Evolutionary conservation across 2,329 filamentous ascomycete species (phyloP).

Genomic region (Periconia digitata): DNA sequence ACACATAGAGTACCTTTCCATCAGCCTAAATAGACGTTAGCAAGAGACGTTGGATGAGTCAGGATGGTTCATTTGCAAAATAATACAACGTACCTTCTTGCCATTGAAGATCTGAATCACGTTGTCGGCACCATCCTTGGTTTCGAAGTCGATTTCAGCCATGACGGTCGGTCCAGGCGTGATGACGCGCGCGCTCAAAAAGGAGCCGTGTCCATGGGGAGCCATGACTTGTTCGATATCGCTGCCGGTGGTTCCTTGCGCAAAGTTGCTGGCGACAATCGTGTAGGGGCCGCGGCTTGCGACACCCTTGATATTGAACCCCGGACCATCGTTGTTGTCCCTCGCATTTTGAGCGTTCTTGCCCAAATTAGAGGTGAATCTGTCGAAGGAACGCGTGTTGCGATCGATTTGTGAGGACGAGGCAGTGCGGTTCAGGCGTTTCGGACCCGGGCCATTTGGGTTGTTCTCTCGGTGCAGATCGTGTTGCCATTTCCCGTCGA

Average conservation of each 20-base stretch:
- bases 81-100: constrained; percentile 72
- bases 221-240: constrained; percentile 82
- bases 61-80: too few relatives aligned
- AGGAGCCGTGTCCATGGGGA: constrained; percentile 63
- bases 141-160: constrained; percentile 75
- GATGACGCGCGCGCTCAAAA: constrained; percentile 68
- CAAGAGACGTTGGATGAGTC: not conserved
- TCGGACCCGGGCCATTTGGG: constrained; percentile 38
- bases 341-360: constrained; percentile 22
- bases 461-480: constrained; percentile 61
- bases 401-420: constrained; percentile 45
- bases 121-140: constrained; percentile 70
- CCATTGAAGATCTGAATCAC: constrained; percentile 78
- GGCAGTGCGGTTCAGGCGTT: constrained; percentile 39
- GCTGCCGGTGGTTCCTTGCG: constrained; percentile 75
- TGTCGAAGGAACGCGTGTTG: constrained; percentile 46
- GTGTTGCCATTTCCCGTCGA: constrained; percentile 71
- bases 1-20: constrained; percentile 72
- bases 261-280: constrained; percentile 80
- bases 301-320: constrained; percentile 70
- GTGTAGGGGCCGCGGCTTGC: constrained; percentile 65
- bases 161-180: constrained; percentile 71
- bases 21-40: constrained; percentile 63
- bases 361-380: constrained; percentile 41
- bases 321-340: constrained; percentile 34